Evolutionary conservation across 208 protist species (phyloP).

Genomic region (Trypanosoma scelopori): DNA sequence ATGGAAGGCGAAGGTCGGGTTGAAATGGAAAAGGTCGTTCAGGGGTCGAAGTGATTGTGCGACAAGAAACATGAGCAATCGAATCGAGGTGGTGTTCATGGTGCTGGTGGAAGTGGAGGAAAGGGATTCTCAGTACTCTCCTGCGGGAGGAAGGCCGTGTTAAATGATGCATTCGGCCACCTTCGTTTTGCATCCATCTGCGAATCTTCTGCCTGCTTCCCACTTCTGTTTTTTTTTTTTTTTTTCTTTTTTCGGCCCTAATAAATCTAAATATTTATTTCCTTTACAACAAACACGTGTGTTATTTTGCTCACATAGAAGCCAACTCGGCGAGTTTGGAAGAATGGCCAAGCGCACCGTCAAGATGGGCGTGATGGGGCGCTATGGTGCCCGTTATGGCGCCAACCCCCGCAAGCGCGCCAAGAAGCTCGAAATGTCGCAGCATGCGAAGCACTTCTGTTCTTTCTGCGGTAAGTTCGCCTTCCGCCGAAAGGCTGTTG

Average conservation of each 20-base stretch:
- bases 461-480: conserved; percentile 98
- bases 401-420: conserved; percentile 98
- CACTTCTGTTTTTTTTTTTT: conserved; percentile 7
- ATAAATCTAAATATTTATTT: no score
- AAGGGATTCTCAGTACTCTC: not conserved
- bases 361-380: conserved; percentile 99
- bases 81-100: no score
- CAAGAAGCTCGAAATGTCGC: conserved; percentile 99
- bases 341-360: conserved; percentile 97
- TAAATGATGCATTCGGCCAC: no score
- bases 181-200: no score
- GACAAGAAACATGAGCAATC: no score
- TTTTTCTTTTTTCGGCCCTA: not conserved
- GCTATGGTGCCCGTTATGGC: conserved; percentile 99
- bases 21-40: no score
- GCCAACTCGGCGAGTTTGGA: not conserved
- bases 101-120: not conserved
- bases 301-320: conserved; percentile 6
- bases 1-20: no score
- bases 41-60: no score
- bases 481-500: conserved; percentile 96
- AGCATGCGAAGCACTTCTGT: conserved; percentile 99
- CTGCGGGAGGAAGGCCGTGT: no score
- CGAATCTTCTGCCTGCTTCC: not conserved
- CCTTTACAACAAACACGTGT: conserved; percentile 17